A percentile compares a stretch with the other conserved stretches of the same genome.
These are phyloP conservation scores for Colletotrichum chrysophilum DNA, from an alignment of 2,329 filamentous ascomycete genomes.

Conservation along the genomic window DNA sequence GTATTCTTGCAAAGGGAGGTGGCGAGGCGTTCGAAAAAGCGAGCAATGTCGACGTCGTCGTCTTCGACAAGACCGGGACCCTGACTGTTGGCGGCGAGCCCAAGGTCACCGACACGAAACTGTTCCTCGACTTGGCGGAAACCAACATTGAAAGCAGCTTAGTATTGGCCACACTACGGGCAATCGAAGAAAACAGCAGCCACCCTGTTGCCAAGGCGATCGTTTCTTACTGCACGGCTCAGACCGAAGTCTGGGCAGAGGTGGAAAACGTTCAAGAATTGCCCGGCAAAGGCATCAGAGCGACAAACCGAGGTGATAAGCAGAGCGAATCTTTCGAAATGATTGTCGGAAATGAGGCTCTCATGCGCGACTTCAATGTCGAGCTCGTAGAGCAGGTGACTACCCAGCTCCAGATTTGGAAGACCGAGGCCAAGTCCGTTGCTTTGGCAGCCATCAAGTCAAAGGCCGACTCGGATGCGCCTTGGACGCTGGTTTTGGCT, in stretches of 20 bases:
- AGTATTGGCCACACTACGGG: slow-evolving; percentile 60
- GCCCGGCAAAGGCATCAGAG: slow-evolving; percentile 74
- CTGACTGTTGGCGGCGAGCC: slow-evolving; percentile 77
- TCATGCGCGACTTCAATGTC: slow-evolving; percentile 62
- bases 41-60: slow-evolving; percentile 76
- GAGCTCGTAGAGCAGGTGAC: slow-evolving; percentile 38
- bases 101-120: slow-evolving; percentile 62
- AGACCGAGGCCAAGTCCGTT: slow-evolving; percentile 67
- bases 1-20: slow-evolving; percentile 83
- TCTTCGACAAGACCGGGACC: slow-evolving; percentile 91
- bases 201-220: slow-evolving; percentile 79
- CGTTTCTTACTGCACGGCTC: slow-evolving; percentile 61
- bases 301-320: slow-evolving; percentile 42
- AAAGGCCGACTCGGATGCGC: background rate
- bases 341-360: slow-evolving; percentile 74
- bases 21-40: slow-evolving; percentile 88
- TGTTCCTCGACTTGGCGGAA: slow-evolving; percentile 41
- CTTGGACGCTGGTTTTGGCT: slow-evolving; percentile 63
- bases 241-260: slow-evolving; percentile 33
- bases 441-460: slow-evolving; percentile 59
- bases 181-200: slow-evolving; percentile 72
- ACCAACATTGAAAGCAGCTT: slow-evolving; percentile 12
- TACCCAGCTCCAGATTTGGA: slow-evolving; percentile 58
- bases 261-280: slow-evolving; percentile 65
- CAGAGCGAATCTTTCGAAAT: slow-evolving; percentile 49